These are phyloP conservation scores for Talaromyces funiculosus DNA, from an alignment of 2,329 filamentous ascomycete species.

Conservation along the genomic window DNA sequence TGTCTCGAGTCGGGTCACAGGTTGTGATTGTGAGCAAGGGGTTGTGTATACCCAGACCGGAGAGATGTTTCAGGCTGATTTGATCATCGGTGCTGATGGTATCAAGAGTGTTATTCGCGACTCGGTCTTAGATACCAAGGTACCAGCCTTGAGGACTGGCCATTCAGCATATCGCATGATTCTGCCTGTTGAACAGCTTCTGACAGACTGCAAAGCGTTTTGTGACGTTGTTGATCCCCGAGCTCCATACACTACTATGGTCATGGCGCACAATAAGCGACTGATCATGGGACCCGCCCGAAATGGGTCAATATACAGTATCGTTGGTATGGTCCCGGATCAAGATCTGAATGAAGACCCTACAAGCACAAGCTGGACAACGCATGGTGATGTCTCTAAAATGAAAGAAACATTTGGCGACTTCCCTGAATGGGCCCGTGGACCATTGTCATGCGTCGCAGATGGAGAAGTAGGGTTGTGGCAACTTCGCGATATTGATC, in stretches of 20 bases:
- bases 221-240: conserved; percentile 32
- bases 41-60: conserved; percentile 17
- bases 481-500: conserved; percentile 43
- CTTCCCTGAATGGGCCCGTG: conserved; percentile 39
- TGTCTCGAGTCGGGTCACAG: conserved; percentile 14
- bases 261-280: conserved; percentile 39
- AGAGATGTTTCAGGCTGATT: conserved; percentile 18
- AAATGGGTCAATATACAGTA: conserved; percentile 37
- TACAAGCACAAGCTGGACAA: conserved; percentile 37
- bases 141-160: conserved; percentile 1
- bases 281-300: conserved; percentile 46
- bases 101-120: conserved; percentile 23
- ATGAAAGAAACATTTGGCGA: conserved; percentile 35
- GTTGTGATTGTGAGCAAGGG: conserved; percentile 9
- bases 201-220: conserved; percentile 14
- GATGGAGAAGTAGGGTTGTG: conserved; percentile 36
- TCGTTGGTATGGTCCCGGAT: conserved; percentile 44
- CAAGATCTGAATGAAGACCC: conserved; percentile 32
- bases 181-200: neutral
- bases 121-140: conserved; percentile 16
- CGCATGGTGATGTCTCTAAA: conserved; percentile 31
- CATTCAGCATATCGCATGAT: conserved; percentile 2
- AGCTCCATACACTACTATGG: conserved; percentile 42
- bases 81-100: conserved; percentile 28
- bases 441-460: conserved; percentile 26